Evolutionary conservation across 495 filamentous ascomycete species (phyloP), one percentile per base, ranked within the genome.

Genomic region (Aspergillus leporis): DNA sequence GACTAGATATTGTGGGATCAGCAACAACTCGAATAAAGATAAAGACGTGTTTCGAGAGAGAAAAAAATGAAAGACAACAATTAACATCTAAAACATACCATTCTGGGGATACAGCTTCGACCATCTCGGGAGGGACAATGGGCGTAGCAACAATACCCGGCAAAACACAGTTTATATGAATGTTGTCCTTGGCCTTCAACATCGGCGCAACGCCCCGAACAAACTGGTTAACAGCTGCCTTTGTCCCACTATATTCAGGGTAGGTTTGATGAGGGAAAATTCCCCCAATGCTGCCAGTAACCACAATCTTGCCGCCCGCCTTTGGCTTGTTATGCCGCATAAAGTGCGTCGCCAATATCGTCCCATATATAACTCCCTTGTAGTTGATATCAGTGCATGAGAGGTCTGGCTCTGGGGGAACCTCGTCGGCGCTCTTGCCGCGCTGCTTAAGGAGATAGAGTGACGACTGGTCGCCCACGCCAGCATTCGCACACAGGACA

Each of bases 191-290:
- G 12, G 58, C 48, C 51, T 70, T 72, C 43, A 72, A 38, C 10
- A 72, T 34, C 7, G 69, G 67, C 0, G 67, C 69, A 40, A 61
- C 56, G 1, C 61, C 65, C 2, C 69, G 67, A 0, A 70, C 62
- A 46, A 72, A 72, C 7, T 68, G 63, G 18, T 68, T 69, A 1
- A 72, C 62, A 1, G 65, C 67, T 7, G 69, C 62, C 52, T 72
- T 72, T 21, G 67, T 60, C 4, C 69, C 69, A 18, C 69, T 68
- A 45, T 72, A 72, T n/a, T 66, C 53, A 0, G 69, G 69, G 54
- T 68, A 72, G 0, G 67, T 57, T 31, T 51, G 16, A 31, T 70
- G 69, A 3, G 69, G 69, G 19, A 70, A 68, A 0, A 72, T 38
- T 1, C 38, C 55, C 4, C 63, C 67, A 53, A 72, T 70, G 38